Evolutionary conservation across 805 yeast species (phyloP), one percentile per base, ranked within the genome.

Genomic region (Schwanniomyces occidentalis): DNA sequence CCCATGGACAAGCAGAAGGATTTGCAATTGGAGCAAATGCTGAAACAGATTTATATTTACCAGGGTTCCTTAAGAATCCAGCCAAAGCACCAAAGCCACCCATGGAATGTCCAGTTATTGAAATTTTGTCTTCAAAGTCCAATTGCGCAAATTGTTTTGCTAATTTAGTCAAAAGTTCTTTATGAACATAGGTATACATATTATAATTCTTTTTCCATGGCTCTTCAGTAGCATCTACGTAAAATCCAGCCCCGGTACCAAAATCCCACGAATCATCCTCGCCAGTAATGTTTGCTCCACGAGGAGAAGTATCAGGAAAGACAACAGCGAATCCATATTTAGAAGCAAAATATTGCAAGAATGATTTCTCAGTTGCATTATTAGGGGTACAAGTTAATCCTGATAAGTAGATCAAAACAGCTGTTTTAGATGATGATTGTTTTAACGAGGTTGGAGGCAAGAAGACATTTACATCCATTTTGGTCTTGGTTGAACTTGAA

Each of bases 51-150:
- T 76, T 76, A 69, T 84, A 91, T 49, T 68, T 69, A 1, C 80
- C 82, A 1, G 90, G 86, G 56, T 84, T 78, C 43, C 72, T 76
- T 40, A 91, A 63, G 46, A 71, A 75, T 10, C 76, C 73, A 41
- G 83, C 65, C 41, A 91, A 62, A 0, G 99, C 95, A 38, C 98
- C 99, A 56, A 76, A 87, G 1, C 99, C 99, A 32, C 99, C 99
- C 98, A 93, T 93, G 1, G 99, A 93, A 60, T 93, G 98, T 27
- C 99, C 99, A n/a, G 93, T 80, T 45, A 91, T 78, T 14, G 91
- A 76, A 33, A 80, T 73, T 25, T 75, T 81, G 24, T 63, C 56
- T 16, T 32, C 30, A 42, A 82, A 80, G 59, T 91, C 88, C 41
- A 91, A 65, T 25, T 62, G 58, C 2, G 64, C 41, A 35, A 58